Evolutionary conservation across 345 rosid genomes (phyloP), one percentile per base, ranked within the genome.

Genomic region (Geranium brycei): DNA sequence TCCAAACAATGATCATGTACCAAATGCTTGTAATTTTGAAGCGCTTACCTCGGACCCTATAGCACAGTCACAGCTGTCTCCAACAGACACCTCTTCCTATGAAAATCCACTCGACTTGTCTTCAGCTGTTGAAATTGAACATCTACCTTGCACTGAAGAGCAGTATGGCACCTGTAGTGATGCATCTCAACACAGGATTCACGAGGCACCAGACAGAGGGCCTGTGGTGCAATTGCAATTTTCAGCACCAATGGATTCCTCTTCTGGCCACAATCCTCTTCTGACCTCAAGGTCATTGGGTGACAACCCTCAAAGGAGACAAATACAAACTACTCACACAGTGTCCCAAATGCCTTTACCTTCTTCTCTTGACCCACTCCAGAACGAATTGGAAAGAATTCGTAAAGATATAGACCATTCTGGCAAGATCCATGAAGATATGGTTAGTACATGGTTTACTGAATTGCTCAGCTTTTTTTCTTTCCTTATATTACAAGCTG

Each of bases 381-480:
- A 87, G 66, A 76, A 68, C 63, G 91, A 87, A 75, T 68, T 87
- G 70, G 84, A 85, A 40, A 79, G 79, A 65, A 61, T 85, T 41
- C 13, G 16, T 4, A 66, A 51, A 62, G 85, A 80, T 58, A 66
- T 13, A 28, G 85, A 83, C 13, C 73, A 68, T 18, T 68, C 61
- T 58, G 40, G 47, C 66, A 77, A 58, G 68, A 51, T 56, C 38
- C 71, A 67, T 17, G 84, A 78, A 64, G 79, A 82, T 30, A 57
- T 15, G 10, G 91, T 83, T 58, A 65, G 78, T 81, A 70, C 57
- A 47, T 61, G 59, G 3, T 69, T 75, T 38, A 40, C 40, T 63
- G 41, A 35, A 53, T 60, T 12, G 8, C 47, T 51, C 31, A 19
- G 16, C 60, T 5, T 67, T 59, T 31, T 59, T 19, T 19, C 32